These are phyloP conservation scores for Erigeron philadelphicus DNA, from an alignment of 140 eudicot genomes.

Conservation along the genomic window DNA sequence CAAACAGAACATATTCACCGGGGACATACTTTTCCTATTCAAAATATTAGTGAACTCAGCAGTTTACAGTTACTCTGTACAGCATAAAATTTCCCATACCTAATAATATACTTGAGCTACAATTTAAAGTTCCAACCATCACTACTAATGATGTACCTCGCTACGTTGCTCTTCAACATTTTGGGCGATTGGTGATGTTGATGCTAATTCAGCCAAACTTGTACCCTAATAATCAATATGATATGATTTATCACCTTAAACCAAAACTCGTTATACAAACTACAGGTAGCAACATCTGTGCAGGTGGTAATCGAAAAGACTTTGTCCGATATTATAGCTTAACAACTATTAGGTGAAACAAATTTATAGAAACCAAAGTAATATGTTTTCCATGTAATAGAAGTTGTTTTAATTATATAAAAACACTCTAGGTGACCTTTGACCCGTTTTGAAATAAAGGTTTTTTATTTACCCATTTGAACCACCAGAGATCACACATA, in stretches of 20 bases:
- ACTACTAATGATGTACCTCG: conserved; percentile 24
- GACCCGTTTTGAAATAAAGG: background rate
- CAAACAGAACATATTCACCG: conserved; percentile 31
- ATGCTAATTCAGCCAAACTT: conserved; percentile 16
- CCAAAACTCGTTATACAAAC: conserved; percentile 2
- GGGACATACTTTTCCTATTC: conserved; percentile 23
- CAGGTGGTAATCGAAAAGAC: background rate
- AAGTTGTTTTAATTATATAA: background rate
- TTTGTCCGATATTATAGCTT: background rate
- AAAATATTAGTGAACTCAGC: conserved; percentile 7
- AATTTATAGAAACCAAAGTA: no score
- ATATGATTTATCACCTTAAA: conserved; percentile 19
- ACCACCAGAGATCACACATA: background rate
- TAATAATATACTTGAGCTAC: background rate
- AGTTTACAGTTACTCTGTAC: conserved; percentile 10
- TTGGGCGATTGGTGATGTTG: conserved; percentile 14
- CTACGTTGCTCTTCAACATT: conserved; percentile 17
- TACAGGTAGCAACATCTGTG: background rate
- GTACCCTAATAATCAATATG: conserved; percentile 21
- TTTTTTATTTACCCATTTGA: background rate
- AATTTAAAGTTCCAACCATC: no score
- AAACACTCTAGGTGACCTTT: background rate
- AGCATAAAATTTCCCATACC: background rate
- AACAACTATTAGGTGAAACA: no score
- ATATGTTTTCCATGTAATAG: no score